Base-by-base conservation (phyloP, 768 basidiomycete species). In the Leccinellum albellum region DNA sequence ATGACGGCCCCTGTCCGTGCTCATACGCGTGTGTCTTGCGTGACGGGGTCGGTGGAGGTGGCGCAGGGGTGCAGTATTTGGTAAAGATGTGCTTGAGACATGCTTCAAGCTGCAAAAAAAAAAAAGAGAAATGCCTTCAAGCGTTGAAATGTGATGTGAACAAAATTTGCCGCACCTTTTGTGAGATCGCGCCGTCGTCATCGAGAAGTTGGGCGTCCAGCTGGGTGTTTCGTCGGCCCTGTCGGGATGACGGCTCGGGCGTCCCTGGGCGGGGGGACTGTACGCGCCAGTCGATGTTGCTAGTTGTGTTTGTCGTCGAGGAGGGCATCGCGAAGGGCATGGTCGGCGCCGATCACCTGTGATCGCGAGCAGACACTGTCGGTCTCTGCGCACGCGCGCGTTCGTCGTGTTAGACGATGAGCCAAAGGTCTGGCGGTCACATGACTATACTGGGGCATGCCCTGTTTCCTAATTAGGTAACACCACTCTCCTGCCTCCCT, bases 21-120 rank as follows among this genome's bases (percentile, higher is more conserved):
- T 20, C 37, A 20, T 9, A 33, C 15, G 20, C 20, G 6, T 61
- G 56, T 32, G 67, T 61, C 52, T 66, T 70, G 57, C 17, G 50
- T 44, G 54, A 59, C 46, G 50, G 51, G 35, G 44, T 44, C 20
- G 65, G 70, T 23, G 61, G 58, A 23, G 64, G 71, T 26, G 61
- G 58, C 1, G 55, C 49, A 10, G 86, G 86, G 21, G 75, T 78
- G 71, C 89, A 89, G 63, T 88, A 91, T 70, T 89, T 89, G 23
- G 85, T 80, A 66, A 91, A 91, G 52, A 92, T 89, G 63, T 89
- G 87, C 59, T 81, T 82, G 50, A 91, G 75, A 68, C 85, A 89
- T 44, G 69, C 69, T 70, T 88, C 88, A 31, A 91, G 74, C 88
- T 89, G 62, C 9, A 32, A 51, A 55, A 51, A 32, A n/a, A 29